Evolutionary conservation across 2,329 filamentous ascomycete genomes (phyloP).

Genomic region (Fonsecaea multimorphosa): DNA sequence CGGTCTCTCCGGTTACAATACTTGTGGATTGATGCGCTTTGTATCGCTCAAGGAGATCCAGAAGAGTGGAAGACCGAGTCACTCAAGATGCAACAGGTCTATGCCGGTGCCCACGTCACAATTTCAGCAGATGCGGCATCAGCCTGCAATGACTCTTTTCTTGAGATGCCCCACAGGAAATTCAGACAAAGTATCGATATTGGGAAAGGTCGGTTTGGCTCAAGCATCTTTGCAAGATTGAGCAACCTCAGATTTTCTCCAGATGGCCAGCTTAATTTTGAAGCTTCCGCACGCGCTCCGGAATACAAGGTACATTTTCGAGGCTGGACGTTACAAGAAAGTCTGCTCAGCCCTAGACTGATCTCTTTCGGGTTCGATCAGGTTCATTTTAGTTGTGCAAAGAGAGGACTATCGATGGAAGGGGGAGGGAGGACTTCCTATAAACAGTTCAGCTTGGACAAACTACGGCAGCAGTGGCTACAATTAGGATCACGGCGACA

Average conservation of each 20-base stretch:
- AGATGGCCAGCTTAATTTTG: no score
- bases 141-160: not conserved
- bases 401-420: not conserved
- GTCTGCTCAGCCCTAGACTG: not conserved
- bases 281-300: no score
- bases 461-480: not conserved
- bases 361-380: not conserved
- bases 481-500: not conserved
- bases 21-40: not conserved
- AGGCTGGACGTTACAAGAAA: not conserved
- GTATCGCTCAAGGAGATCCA: not conserved
- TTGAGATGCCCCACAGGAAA: not conserved
- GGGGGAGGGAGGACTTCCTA: not conserved
- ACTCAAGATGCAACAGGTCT: not conserved
- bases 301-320: not conserved
- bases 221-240: not conserved
- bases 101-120: not conserved
- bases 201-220: not conserved
- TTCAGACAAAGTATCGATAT: not conserved
- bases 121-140: not conserved
- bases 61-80: slow-evolving; percentile 2
- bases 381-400: not conserved
- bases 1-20: not conserved
- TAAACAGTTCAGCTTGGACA: not conserved
- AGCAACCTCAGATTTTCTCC: no score